Evolutionary conservation across 495 filamentous ascomycete genomes (phyloP), one percentile per base, ranked within the genome.

Genomic region (Massariosphaeria phaeospora): DNA sequence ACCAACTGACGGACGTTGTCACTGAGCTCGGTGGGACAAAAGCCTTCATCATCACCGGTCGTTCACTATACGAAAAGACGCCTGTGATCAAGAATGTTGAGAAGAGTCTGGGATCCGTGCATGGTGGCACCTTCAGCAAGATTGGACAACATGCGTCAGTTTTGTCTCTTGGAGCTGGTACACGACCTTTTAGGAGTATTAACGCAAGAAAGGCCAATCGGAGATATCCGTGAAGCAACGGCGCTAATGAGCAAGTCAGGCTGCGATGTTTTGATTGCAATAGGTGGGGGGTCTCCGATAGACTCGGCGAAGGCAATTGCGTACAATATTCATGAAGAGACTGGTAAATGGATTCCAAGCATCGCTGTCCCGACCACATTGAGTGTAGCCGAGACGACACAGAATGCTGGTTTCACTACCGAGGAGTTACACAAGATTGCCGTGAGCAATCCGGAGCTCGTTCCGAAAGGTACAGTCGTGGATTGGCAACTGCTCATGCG

Each of bases 11-110:
- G 12, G 57, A 61, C 33, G 57, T 61, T 20, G 50, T 61, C 2
- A 15, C 43, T 27, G 57, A 61, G 33, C 51, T 61, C 3, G 57
- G 57, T 8, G 50, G 57, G 8, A 61, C 61, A 15, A 66, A 66
- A 50, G 64, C 57, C 1, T 66, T 63, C 49, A 66, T 66, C 48
- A 64, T 66, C 10, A 66, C 64, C 13, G 64, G 64, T 9, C 57
- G 51, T n/a, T 66, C 64, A 18, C 56, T 66, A 3, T 59, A 59
- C 35, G 31, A 57, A 31, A 66, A 61, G 26, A 63, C 64, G 24
- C 57, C 64, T 2, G 51, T 66, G 0, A 61, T 66, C 34, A 63
- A 57, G 18, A 40, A 60, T 11, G 48, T 66, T 17, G 60, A 66
- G 33, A 44, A 49, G 30, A 52, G 52, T 17, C 44, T 66, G 13